These are phyloP conservation scores for Dinochytrium kinnereticum DNA, from an alignment of 371 early-diverging fungal genomes.

Conservation along the genomic window DNA sequence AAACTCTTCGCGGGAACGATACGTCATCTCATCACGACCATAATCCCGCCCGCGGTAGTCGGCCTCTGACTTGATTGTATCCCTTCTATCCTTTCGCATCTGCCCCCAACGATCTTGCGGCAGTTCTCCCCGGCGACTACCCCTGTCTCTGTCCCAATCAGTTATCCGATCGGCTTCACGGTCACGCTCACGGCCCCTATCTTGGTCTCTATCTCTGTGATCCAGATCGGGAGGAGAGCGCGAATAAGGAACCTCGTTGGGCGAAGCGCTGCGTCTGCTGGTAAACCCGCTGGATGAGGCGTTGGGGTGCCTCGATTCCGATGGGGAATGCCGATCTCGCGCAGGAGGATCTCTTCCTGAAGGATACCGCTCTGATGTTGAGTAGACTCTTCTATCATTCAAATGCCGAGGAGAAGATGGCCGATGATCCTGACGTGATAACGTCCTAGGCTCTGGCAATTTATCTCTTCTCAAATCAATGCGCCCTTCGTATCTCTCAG, in stretches of 20 bases:
- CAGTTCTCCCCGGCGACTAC: slow-evolving; percentile 2
- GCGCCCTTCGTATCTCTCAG: neutral
- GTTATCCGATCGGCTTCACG: slow-evolving; percentile 5
- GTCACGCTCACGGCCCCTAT: slow-evolving; percentile 9
- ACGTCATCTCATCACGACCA: neutral
- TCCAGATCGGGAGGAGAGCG: neutral
- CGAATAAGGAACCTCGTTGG: neutral
- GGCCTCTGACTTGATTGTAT: neutral
- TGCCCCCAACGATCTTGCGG: neutral
- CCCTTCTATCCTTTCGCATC: neutral
- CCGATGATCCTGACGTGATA: neutral
- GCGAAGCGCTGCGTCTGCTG: neutral
- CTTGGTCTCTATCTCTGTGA: neutral
- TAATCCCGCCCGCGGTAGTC: neutral
- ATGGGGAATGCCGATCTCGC: neutral
- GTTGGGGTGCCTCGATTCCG: neutral
- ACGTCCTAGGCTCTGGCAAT: neutral
- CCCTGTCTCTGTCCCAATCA: slow-evolving; percentile 8
- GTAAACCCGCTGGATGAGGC: neutral
- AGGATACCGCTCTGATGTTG: neutral
- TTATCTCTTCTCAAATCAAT: neutral
- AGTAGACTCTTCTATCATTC: neutral
- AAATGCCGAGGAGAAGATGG: neutral
- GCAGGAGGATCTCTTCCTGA: neutral
- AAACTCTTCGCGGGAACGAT: neutral